Base-by-base conservation (phyloP, 2,329 filamentous ascomycete species). In the Aspergillus sp. region DNA sequence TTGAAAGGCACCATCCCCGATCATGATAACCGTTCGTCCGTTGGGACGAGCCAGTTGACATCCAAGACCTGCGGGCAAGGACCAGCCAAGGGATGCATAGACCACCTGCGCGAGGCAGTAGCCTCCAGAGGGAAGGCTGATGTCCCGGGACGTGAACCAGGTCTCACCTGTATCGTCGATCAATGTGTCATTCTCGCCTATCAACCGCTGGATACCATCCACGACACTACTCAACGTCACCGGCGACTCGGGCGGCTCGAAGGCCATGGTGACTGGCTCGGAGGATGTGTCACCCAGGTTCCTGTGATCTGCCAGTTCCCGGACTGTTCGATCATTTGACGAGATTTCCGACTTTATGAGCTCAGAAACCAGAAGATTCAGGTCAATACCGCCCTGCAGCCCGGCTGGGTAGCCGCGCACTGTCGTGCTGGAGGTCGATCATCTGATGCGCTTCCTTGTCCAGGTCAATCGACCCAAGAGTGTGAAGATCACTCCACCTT, bases 1-100 rank as follows among this genome's bases (percentile, higher is more conserved):
- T 70, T 96, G 90, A 74, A 96, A 87, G 42, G 85, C 89, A 14
- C 91, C 91, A 66, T 96, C 91, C 13, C 91, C 91, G 14, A 90
- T 88, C 66, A 95, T 90, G 31, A 95, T 77, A 45, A 96, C 85
- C 0, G 87, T 89, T 57, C 90, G 75, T 7, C 56, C 47, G 1
- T 50, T 19, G 1, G 56, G 32, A 7, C 49, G 47, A 32, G 46
- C 54, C 34, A 56, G 14, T 9, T 56, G 54, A 21, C 41, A 43
- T 1, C 54, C 52, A 20, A 54, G 36, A 1, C 43, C 42, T 4
- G 54, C 54, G 5, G 52, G 52, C 16, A 56, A 21, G 14, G 44
- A 34, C 54, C 54, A 56, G 13, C 54, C 52, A 11, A 52, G 45
- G 3, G 54, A 54, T 6, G 52, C 52, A 14, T 56, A 56, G 4